phyloP scores from a whole-genome alignment of 345 rosid genomes.

The Syzygium aqueum region DNA sequence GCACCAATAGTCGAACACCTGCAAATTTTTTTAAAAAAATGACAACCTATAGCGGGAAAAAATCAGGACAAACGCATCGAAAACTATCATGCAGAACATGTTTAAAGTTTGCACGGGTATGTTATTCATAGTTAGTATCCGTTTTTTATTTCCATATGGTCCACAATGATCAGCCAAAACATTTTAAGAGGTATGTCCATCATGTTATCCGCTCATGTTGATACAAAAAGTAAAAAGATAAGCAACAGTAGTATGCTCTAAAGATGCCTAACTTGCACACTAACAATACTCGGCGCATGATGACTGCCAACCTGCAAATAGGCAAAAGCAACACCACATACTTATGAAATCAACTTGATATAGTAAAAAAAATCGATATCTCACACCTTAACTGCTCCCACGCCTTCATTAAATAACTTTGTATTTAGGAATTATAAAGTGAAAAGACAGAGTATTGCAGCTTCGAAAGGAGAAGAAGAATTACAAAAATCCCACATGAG shows the following conservation, averaged over 20 bases:
- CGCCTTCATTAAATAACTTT: not conserved
- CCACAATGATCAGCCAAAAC: constrained; percentile 1
- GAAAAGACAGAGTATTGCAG: not conserved
- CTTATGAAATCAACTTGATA: not conserved
- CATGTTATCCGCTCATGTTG: not conserved
- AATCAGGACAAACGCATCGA: not conserved
- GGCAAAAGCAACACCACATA: not conserved
- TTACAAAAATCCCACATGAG: not conserved
- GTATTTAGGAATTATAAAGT: not conserved
- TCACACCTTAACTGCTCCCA: not conserved
- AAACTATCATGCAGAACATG: not conserved
- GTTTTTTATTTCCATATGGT: not conserved
- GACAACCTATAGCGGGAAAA: not conserved
- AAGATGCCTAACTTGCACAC: not conserved
- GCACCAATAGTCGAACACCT: constrained; percentile 99
- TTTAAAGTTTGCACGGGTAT: not conserved
- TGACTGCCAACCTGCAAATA: not conserved
- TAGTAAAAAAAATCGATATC: not conserved
- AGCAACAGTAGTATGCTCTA: not conserved
- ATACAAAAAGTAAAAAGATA: not conserved
- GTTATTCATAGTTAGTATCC: not conserved
- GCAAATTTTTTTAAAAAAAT: not conserved
- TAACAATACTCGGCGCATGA: not conserved
- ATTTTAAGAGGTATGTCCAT: not conserved
- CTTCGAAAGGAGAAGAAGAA: not conserved